Percentiles rank a stretch among this genome's conserved stretches.
These are phyloP conservation scores for Pythium coloratum DNA, from an alignment of 352 stramenopile genomes.

Conservation along the genomic window DNA sequence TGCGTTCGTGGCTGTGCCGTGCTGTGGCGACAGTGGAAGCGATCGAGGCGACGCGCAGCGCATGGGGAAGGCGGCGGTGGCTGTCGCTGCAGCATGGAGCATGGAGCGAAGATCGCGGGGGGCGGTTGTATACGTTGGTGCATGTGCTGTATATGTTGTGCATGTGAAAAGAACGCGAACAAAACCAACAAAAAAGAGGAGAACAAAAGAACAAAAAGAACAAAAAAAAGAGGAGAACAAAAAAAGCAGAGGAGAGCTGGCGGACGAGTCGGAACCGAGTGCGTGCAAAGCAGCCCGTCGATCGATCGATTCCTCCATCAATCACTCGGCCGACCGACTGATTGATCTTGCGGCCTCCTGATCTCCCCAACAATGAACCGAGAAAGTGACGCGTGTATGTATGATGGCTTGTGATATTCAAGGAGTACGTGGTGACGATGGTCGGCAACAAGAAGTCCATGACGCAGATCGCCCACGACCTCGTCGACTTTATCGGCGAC, in stretches of 20 bases:
- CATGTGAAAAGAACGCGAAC: conserved; percentile 34
- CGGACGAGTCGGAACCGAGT: conserved; percentile 4
- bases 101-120: not conserved
- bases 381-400: conserved; percentile 28
- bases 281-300: not conserved
- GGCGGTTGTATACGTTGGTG: conserved; percentile 18
- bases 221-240: conserved; percentile 16
- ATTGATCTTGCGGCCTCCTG: conserved; percentile 3
- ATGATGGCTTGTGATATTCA: conserved; percentile 17
- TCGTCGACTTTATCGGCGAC: conserved; percentile 84
- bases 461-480: conserved; percentile 77
- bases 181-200: conserved; percentile 19
- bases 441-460: conserved; percentile 88
- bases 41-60: conserved; percentile 3
- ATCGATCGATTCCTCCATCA: conserved; percentile 3
- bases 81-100: conserved; percentile 15
- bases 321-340: conserved; percentile 10
- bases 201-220: conserved; percentile 25
- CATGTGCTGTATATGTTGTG: conserved; percentile 16
- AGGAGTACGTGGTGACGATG: conserved; percentile 88
- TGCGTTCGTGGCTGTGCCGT: not conserved
- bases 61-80: not conserved
- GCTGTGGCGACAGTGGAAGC: conserved; percentile 5
- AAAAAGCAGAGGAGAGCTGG: conserved; percentile 13
- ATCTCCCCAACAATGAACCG: conserved; percentile 4